A percentile compares a stretch with the other conserved stretches of the same genome.
Conservation (phyloP, 1,284 basidiomycete genomes). For the Volvariella volvacea region DNA sequence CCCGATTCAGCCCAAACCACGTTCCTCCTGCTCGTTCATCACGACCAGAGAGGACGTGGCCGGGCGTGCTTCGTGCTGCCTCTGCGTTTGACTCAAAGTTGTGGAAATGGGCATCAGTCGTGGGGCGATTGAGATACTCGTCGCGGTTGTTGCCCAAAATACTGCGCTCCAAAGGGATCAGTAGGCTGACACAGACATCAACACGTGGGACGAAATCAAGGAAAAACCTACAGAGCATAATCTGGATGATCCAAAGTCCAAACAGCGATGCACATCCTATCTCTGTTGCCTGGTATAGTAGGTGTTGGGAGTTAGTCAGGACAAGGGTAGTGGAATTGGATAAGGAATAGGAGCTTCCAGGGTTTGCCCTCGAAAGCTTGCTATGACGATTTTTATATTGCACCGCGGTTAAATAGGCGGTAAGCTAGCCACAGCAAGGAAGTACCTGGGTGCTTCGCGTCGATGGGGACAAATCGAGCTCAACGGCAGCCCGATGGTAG, state of each 20-base stretch:
- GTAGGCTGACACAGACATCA: background rate
- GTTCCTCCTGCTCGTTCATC: constrained; percentile 69
- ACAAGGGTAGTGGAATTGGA: too few species aligned
- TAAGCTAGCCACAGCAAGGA: too few species aligned
- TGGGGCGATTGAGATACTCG: constrained; percentile 63
- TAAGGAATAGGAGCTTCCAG: too few species aligned
- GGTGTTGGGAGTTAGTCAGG: too few species aligned
- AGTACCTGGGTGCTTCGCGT: too few species aligned
- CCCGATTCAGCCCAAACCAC: constrained; percentile 65
- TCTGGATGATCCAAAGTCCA: constrained; percentile 70
- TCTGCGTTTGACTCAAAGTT: constrained; percentile 32
- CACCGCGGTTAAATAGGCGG: too few species aligned
- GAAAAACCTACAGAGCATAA: constrained; percentile 61
- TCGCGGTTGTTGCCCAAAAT: constrained; percentile 74
- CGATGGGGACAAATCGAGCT: too few species aligned
- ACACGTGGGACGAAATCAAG: too few species aligned
- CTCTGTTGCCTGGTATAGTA: background rate
- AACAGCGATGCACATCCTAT: constrained; percentile 66
- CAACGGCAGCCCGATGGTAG: too few species aligned
- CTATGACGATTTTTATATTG: too few species aligned
- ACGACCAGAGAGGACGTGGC: constrained; percentile 60
- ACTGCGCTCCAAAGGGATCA: constrained; percentile 28
- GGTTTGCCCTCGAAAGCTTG: too few species aligned
- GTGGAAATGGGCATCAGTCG: constrained; percentile 57
- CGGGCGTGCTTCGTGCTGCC: constrained; percentile 10